These are phyloP conservation scores for Miscanthus lutarioriparius DNA, from an alignment of 176 grass and related monocot species.

Conservation along the genomic window DNA sequence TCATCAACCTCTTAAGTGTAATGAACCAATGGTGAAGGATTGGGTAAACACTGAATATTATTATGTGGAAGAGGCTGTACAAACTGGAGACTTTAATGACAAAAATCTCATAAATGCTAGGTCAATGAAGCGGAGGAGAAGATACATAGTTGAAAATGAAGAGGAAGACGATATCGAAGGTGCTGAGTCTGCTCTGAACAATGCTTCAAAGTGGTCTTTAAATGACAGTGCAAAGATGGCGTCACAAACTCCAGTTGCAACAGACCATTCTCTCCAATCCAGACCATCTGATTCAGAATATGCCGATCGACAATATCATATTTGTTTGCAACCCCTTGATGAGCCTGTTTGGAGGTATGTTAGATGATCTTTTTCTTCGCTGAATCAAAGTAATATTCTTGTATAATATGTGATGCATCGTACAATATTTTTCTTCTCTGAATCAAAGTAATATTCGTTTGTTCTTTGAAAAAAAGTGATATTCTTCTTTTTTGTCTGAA, in stretches of 20 bases:
- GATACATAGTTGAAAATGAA: constrained; percentile 20
- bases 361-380: not conserved
- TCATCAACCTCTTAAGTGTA: constrained; percentile 4
- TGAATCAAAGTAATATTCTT: not conserved
- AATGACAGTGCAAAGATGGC: constrained; percentile 17
- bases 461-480: not conserved
- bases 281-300: constrained; percentile 21
- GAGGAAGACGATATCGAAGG: constrained; percentile 22
- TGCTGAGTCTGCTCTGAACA: not conserved
- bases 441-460: not conserved
- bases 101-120: not conserved
- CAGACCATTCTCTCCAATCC: not conserved
- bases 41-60: not conserved
- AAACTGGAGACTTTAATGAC: constrained; percentile 5
- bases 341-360: constrained; percentile 47
- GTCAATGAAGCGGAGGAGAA: constrained; percentile 35
- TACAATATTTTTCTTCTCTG: not conserved
- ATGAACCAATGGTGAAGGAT: constrained; percentile 19
- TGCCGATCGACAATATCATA: not conserved
- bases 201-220: not conserved
- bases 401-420: not conserved
- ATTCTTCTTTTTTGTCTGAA: not conserved
- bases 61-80: constrained; percentile 13
- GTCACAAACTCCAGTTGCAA: constrained; percentile 9
- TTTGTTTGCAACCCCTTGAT: constrained; percentile 27